These are phyloP conservation scores for Butyriboletus loyo DNA, from an alignment of 768 basidiomycete genomes.

Conservation along the genomic window DNA sequence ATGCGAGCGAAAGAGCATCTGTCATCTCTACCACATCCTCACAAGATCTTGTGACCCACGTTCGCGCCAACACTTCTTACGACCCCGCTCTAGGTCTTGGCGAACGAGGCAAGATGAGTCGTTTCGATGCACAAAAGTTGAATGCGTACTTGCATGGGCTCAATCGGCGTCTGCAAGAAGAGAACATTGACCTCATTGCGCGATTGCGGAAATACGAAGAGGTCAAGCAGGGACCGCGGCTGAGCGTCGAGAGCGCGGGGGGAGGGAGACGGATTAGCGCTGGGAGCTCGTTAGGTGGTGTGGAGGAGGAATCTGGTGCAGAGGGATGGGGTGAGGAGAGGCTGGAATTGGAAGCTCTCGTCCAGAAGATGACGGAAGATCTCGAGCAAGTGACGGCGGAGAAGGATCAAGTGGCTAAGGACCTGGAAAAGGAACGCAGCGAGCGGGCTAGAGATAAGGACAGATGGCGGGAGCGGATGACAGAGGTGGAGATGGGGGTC, in stretches of 20 bases:
- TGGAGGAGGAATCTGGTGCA: slow-evolving; percentile 58
- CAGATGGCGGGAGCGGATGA: slow-evolving; percentile 68
- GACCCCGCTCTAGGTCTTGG: slow-evolving; percentile 80
- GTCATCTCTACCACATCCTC: slow-evolving; percentile 83
- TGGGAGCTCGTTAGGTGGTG: slow-evolving; percentile 52
- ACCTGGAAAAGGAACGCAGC: slow-evolving; percentile 51
- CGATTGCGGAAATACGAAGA: slow-evolving; percentile 55
- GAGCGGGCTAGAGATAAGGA: slow-evolving; percentile 66
- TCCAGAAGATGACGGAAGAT: slow-evolving; percentile 35
- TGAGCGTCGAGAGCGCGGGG: slow-evolving; percentile 29
- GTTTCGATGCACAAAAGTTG: slow-evolving; percentile 82
- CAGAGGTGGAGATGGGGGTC: slow-evolving; percentile 68
- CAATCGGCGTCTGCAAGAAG: slow-evolving; percentile 79
- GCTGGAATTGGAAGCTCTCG: slow-evolving; percentile 48
- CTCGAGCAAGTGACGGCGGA: slow-evolving; percentile 42
- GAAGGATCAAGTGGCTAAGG: slow-evolving; percentile 44
- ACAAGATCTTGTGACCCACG: slow-evolving; percentile 79
- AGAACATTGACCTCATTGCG: slow-evolving; percentile 68
- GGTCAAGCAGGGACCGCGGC: slow-evolving; percentile 29
- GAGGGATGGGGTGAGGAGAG: slow-evolving; percentile 76
- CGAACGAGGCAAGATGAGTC: slow-evolving; percentile 61
- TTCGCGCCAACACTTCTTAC: slow-evolving; percentile 82
- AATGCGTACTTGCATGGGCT: slow-evolving; percentile 85
- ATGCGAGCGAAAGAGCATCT: slow-evolving; percentile 55
- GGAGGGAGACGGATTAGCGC: slow-evolving; percentile 49